Conservation (phyloP, 2,329 filamentous ascomycete genomes). For the Sphaerulina populicola region DNA sequence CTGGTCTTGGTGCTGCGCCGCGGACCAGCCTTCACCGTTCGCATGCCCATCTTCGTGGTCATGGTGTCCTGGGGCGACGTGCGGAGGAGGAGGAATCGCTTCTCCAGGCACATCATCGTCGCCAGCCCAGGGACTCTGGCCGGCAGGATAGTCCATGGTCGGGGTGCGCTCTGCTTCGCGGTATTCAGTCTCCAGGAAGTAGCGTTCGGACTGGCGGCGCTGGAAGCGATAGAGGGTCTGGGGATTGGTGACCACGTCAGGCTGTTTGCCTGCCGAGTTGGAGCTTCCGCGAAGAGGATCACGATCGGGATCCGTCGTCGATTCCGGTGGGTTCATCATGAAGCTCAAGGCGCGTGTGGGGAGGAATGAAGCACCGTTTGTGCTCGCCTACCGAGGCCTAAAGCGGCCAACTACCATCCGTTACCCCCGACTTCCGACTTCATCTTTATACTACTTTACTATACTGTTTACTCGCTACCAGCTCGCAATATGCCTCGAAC, state of each 20-base stretch:
- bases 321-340: background rate
- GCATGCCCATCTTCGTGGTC: conserved; percentile 12
- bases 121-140: conserved; percentile 55
- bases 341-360: background rate
- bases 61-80: conserved; percentile 18
- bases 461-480: too few species aligned
- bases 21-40: conserved; percentile 19
- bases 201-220: conserved; percentile 31
- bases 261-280: conserved; percentile 19
- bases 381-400: background rate
- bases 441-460: too few species aligned
- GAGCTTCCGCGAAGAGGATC: conserved; percentile 7
- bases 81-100: conserved; percentile 25
- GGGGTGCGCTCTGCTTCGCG: conserved; percentile 25
- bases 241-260: conserved; percentile 4
- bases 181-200: conserved; percentile 29
- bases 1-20: conserved; percentile 35
- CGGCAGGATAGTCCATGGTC: conserved; percentile 59
- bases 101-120: conserved; percentile 29
- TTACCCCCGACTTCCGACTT: too few species aligned
- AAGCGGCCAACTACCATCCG: too few species aligned
- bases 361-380: background rate
- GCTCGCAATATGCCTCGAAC: too few species aligned
- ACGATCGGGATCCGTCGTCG: background rate
- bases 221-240: conserved; percentile 30